Conservation (phyloP, 2,329 filamentous ascomycete species). For the Helotiales sp. region DNA sequence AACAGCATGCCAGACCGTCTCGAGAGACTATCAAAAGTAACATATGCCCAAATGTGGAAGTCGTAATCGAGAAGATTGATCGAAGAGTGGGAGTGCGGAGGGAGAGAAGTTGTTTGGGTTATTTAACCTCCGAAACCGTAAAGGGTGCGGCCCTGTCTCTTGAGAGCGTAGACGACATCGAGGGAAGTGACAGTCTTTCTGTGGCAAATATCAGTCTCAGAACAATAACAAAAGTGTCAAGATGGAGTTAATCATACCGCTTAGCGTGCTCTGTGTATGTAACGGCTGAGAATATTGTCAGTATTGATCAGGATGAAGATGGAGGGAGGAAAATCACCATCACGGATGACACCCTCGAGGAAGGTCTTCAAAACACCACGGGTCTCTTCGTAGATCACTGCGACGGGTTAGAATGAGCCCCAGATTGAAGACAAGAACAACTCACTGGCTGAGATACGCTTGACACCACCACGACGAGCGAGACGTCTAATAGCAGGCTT, state of each 20-base stretch:
- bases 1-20: constrained; percentile 46
- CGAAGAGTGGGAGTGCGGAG: constrained; percentile 33
- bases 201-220: too few relatives aligned
- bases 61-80: constrained; percentile 30
- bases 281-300: constrained; percentile 55
- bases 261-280: constrained; percentile 80
- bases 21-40: constrained; percentile 45
- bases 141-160: constrained; percentile 69
- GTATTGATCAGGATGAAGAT: too few relatives aligned
- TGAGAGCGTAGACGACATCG: constrained; percentile 69
- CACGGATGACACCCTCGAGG: constrained; percentile 79
- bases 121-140: constrained; percentile 72
- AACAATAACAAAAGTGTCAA: too few relatives aligned
- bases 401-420: constrained; percentile 5
- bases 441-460: constrained; percentile 96
- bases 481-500: constrained; percentile 99
- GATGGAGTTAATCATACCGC: not conserved
- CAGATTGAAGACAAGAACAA: constrained; percentile 4
- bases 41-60: constrained; percentile 35
- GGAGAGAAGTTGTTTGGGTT: constrained; percentile 52
- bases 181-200: constrained; percentile 73
- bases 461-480: constrained; percentile 98
- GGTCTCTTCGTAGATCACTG: constrained; percentile 78
- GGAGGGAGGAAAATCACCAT: too few relatives aligned
- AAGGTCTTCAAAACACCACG: constrained; percentile 84